Evolutionary conservation across 331 rosid species (phyloP).

Genomic region (Quercus tomentella): DNA sequence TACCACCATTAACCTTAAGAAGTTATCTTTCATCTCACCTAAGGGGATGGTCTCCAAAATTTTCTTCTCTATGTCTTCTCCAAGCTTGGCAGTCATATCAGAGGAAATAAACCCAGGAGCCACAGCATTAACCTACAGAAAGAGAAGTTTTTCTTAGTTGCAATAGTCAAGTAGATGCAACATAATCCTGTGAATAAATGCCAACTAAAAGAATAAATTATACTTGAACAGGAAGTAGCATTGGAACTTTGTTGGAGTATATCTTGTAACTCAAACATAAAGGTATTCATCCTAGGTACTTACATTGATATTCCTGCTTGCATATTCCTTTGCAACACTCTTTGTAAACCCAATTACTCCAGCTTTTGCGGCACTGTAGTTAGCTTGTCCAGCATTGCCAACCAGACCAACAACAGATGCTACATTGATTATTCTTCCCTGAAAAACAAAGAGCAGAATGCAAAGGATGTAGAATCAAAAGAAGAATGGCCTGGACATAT

Average conservation of each 20-base stretch:
- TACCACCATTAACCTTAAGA: conserved; percentile 30
- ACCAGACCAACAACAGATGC: conserved; percentile 94
- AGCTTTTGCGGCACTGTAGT: conserved; percentile 97
- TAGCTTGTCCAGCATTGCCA: conserved; percentile 95
- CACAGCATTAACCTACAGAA: conserved; percentile 80
- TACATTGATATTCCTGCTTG: conserved; percentile 89
- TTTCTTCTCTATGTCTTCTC: conserved; percentile 77
- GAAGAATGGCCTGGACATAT: not conserved
- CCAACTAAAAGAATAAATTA: not conserved
- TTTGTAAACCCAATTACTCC: conserved; percentile 97
- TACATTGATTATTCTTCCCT: conserved; percentile 96
- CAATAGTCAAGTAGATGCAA: not conserved
- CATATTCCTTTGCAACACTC: conserved; percentile 84
- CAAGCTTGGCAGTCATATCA: conserved; percentile 94
- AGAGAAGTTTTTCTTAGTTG: not conserved
- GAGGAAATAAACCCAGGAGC: conserved; percentile 98
- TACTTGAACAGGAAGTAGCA: not conserved
- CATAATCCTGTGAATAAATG: not conserved
- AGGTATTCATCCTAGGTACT: conserved; percentile 12
- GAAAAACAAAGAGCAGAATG: conserved; percentile 26
- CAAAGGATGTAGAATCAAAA: not conserved
- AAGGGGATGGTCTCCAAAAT: conserved; percentile 79
- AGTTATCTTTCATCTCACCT: conserved; percentile 41
- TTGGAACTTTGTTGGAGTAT: not conserved
- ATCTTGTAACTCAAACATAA: not conserved